These are phyloP conservation scores for Samsoniella hepiali DNA, from an alignment of 2,329 filamentous ascomycete genomes.

Conservation along the genomic window DNA sequence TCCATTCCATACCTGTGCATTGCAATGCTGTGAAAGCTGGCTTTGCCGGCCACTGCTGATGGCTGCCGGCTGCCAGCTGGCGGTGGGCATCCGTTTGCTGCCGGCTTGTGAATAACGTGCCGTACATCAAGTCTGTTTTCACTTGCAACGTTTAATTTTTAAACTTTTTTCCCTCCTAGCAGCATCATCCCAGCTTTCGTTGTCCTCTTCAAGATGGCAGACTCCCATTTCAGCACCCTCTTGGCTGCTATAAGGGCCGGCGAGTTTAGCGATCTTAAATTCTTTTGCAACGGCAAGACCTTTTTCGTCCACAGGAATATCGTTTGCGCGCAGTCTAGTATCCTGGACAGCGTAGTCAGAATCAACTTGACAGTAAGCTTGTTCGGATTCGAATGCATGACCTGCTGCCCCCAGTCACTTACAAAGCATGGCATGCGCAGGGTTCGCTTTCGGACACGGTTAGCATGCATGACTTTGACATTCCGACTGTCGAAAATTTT, in stretches of 20 bases:
- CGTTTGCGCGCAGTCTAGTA: background rate
- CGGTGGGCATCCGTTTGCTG: background rate
- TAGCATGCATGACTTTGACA: background rate
- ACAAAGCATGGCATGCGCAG: too few species aligned
- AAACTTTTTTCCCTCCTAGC: too few species aligned
- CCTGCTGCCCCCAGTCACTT: too few species aligned
- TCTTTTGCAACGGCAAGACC: background rate
- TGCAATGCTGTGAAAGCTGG: background rate
- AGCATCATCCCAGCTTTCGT: too few species aligned
- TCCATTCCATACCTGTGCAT: background rate
- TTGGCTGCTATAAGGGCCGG: background rate
- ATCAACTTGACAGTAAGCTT: too few species aligned
- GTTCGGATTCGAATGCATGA: too few species aligned
- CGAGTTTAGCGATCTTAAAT: slow-evolving; percentile 1
- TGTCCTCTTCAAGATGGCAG: background rate
- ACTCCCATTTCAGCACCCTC: background rate
- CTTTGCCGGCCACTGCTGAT: background rate
- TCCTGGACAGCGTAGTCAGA: background rate
- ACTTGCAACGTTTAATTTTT: too few species aligned
- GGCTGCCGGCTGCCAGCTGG: background rate
- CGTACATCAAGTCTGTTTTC: too few species aligned
- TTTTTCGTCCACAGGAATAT: background rate
- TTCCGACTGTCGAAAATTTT: background rate
- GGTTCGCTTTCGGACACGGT: background rate
- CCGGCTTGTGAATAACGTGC: background rate